Conservation (phyloP, 345 rosid genomes). For the Odontarrhena argentea region DNA sequence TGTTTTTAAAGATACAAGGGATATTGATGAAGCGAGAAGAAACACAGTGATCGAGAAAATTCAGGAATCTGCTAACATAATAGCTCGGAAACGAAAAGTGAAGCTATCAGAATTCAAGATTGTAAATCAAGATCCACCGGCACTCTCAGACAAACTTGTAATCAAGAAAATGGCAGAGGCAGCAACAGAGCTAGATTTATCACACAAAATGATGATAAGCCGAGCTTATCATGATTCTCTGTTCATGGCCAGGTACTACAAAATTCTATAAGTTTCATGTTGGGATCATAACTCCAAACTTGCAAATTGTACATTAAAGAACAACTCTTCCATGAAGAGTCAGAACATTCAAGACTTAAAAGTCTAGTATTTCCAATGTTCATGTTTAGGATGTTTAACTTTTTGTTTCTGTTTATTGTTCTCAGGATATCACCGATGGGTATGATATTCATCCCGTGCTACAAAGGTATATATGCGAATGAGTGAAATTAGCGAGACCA, state of each 20-base stretch:
- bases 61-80: slow-evolving; percentile 60
- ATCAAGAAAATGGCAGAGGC: slow-evolving; percentile 70
- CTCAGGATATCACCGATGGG: slow-evolving; percentile 95
- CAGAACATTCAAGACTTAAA: background rate
- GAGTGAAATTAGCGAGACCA: slow-evolving; percentile 1
- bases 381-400: slow-evolving; percentile 8
- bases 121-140: slow-evolving; percentile 95
- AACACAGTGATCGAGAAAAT: slow-evolving; percentile 79
- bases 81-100: slow-evolving; percentile 69
- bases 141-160: slow-evolving; percentile 66
- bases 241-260: slow-evolving; percentile 89
- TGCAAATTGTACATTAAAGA: background rate
- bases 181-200: slow-evolving; percentile 65
- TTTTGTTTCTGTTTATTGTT: slow-evolving; percentile 15
- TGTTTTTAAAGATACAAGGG: slow-evolving; percentile 66
- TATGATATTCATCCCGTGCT: slow-evolving; percentile 96
- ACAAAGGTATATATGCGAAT: slow-evolving; percentile 60
- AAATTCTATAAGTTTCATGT: slow-evolving; percentile 1
- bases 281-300: background rate
- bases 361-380: slow-evolving; percentile 1
- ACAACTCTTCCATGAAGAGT: background rate
- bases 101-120: slow-evolving; percentile 74
- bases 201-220: slow-evolving; percentile 85
- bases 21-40: slow-evolving; percentile 79
- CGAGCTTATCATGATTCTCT: slow-evolving; percentile 96